phyloP scores from a whole-genome alignment of 2,329 filamentous ascomycete genomes.

The Leptosphaerulina australis region DNA sequence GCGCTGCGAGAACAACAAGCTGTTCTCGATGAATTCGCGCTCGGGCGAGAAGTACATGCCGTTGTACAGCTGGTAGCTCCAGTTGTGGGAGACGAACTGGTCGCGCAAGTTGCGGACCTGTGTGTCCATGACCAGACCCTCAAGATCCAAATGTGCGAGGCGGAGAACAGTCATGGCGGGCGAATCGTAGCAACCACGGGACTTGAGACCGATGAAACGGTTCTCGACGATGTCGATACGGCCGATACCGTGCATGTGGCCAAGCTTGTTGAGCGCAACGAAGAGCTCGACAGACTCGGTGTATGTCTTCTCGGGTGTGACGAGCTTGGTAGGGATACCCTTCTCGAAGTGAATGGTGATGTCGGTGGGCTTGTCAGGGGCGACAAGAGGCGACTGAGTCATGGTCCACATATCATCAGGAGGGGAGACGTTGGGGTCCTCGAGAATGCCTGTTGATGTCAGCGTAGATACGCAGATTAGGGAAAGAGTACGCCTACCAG shows the following conservation, averaged over 20 bases:
- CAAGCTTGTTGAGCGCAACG: slow-evolving; percentile 72
- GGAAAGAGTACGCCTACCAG: slow-evolving; percentile 54
- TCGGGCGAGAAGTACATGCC: slow-evolving; percentile 73
- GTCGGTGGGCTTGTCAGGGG: slow-evolving; percentile 72
- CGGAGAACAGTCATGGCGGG: slow-evolving; percentile 56
- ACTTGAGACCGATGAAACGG: slow-evolving; percentile 80
- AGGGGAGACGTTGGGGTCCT: slow-evolving; percentile 68
- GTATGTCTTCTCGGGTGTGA: slow-evolving; percentile 62
- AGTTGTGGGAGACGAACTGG: slow-evolving; percentile 66
- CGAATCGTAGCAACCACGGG: slow-evolving; percentile 77
- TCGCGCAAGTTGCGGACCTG: slow-evolving; percentile 72
- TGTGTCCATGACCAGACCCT: slow-evolving; percentile 71
- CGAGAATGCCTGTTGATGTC: slow-evolving; percentile 59
- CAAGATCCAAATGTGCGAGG: slow-evolving; percentile 65
- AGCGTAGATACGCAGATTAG: neutral
- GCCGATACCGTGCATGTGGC: slow-evolving; percentile 74
- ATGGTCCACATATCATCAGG: slow-evolving; percentile 83
- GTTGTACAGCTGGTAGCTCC: slow-evolving; percentile 60
- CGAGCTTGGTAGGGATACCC: slow-evolving; percentile 73
- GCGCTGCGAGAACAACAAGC: slow-evolving; percentile 50
- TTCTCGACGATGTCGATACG: slow-evolving; percentile 85
- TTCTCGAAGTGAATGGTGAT: slow-evolving; percentile 75
- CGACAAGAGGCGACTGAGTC: slow-evolving; percentile 70
- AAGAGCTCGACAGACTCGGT: slow-evolving; percentile 77
- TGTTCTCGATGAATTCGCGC: slow-evolving; percentile 72